Evolutionary conservation across 768 basidiomycete species (phyloP), one percentile per base, ranked within the genome.

Genomic region (Boletus insuetus): DNA sequence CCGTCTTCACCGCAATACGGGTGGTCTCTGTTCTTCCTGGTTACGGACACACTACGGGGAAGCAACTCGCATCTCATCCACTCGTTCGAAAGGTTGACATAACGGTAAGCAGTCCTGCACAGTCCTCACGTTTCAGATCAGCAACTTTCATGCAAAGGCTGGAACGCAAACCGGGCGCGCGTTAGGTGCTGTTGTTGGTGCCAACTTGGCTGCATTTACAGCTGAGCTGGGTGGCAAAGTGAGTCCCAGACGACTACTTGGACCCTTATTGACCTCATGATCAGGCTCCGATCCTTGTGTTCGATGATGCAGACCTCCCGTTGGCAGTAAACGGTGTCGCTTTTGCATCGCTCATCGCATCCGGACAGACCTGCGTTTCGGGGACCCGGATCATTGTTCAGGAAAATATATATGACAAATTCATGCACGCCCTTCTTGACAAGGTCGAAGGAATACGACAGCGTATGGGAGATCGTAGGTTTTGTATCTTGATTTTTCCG

Each of bases 351-450:
- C 94, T 94, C 62, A 75, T 94, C 47, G 92, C 92, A 1, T 91
- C 89, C 22, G 92, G 92, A 4, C 92, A 94, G 73, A 93, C 91
- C 10, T 93, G 91, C 55, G 87, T 94, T n/a, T 93, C 91, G 2
- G 91, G 90, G n/a, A 85, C 90, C 13, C 82, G 91, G n/a, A 75
- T 94, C 19, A 75, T 93, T 6, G 72, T 94, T 8, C 90, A 93
- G 53, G 80, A 83, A 41, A 67, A 70, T 10, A 77, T 93, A 44
- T 91, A 90, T 58, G 80, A 89, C 43, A 69, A 71, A 3, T 93
- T 94, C 69, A 77, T 91, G 75, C 62, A 68, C 8, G 66, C 64
- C 17, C 85, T 92, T 67, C 62, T 89, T 12, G 70, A 77, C 50
- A 93, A 93, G 65, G 77, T 82, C 2, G 70, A 77, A 54, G 77